Percentiles rank a stretch among this genome's conserved stretches.
Conservation (phyloP, 805 yeast species). For the Lipomyces starkeyi region DNA sequence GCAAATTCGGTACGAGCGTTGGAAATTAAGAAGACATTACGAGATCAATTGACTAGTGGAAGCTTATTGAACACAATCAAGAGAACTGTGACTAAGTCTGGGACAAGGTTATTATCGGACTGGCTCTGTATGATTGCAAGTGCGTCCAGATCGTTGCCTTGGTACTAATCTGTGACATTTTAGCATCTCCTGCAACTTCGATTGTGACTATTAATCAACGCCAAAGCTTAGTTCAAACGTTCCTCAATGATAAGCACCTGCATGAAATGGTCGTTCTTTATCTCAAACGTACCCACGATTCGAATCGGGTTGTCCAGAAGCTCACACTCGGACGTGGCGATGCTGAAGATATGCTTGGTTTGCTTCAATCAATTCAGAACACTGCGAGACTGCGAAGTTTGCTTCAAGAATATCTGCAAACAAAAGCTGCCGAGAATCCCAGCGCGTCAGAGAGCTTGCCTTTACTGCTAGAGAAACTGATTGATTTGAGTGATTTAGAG, state of each 20-base stretch:
- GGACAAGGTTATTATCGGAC: conserved; percentile 74
- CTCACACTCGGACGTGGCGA: conserved; percentile 51
- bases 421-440: not conserved
- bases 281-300: conserved; percentile 61
- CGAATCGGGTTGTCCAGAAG: conserved; percentile 47
- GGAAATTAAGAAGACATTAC: conserved; percentile 39
- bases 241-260: conserved; percentile 51
- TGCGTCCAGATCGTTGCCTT: not conserved
- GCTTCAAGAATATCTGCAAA: conserved; percentile 15
- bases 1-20: conserved; percentile 72
- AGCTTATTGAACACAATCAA: conserved; percentile 66
- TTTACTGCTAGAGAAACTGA: conserved; percentile 12
- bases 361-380: conserved; percentile 51
- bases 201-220: conserved; percentile 60
- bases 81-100: conserved; percentile 79
- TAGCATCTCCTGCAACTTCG: conserved; percentile 72
- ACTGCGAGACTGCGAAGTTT: conserved; percentile 21
- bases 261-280: conserved; percentile 65
- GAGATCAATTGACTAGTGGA: conserved; percentile 39
- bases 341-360: conserved; percentile 53
- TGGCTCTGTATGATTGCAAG: conserved; percentile 59
- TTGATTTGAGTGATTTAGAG: conserved; percentile 25
- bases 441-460: conserved; percentile 7
- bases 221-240: conserved; percentile 57
- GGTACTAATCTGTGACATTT: not conserved